phyloP scores from a whole-genome alignment of 345 rosid genomes.

The Camelina sativa region DNA sequence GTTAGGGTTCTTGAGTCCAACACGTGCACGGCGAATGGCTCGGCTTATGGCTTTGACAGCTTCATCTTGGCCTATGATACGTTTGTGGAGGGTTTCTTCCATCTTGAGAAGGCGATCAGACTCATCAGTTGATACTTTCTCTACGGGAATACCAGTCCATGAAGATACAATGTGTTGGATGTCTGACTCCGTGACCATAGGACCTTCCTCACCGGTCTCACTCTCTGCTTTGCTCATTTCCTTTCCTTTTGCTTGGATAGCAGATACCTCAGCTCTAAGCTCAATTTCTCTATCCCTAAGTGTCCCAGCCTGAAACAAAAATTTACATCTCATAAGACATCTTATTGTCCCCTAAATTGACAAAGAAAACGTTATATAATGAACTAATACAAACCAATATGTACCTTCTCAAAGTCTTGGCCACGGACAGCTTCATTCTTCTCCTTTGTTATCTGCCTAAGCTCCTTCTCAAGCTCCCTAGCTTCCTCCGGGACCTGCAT shows the following conservation, averaged over 20 bases:
- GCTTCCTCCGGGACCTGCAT: constrained; percentile 96
- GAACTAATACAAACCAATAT: neutral
- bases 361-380: neutral
- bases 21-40: constrained; percentile 69
- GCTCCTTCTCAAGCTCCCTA: constrained; percentile 95
- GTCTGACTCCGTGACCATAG: constrained; percentile 78
- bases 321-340: constrained; percentile 20
- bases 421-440: constrained; percentile 94
- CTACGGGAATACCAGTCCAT: constrained; percentile 99
- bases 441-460: constrained; percentile 90
- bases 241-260: constrained; percentile 87
- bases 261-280: constrained; percentile 85
- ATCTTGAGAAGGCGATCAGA: constrained; percentile 91
- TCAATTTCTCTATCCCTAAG: constrained; percentile 94
- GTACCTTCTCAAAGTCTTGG: constrained; percentile 97
- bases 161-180: constrained; percentile 90
- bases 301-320: constrained; percentile 80
- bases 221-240: constrained; percentile 96
- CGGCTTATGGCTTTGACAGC: constrained; percentile 79
- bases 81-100: constrained; percentile 93
- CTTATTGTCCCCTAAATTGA: neutral
- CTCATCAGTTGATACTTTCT: constrained; percentile 89
- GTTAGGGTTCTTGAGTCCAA: constrained; percentile 64
- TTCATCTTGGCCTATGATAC: constrained; percentile 95
- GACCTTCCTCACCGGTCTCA: constrained; percentile 87